These are phyloP conservation scores for Tricholoma saponaceum DNA, from an alignment of 768 basidiomycete species.

Conservation along the genomic window DNA sequence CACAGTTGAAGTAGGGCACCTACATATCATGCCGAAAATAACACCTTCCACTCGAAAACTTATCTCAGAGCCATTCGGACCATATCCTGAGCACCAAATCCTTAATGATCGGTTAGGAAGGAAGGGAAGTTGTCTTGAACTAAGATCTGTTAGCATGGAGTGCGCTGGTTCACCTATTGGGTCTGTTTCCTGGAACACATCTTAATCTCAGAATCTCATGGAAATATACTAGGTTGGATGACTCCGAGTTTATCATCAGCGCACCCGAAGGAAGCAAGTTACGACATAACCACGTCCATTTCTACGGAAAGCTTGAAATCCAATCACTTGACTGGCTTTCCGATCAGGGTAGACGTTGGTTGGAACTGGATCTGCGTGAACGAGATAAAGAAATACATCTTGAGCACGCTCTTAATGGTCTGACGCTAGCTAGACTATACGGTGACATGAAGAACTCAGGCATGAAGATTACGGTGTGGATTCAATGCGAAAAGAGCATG, in stretches of 20 bases:
- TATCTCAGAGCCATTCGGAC: slow-evolving; percentile 24
- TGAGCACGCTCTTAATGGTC: slow-evolving; percentile 14
- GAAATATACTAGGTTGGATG: slow-evolving; percentile 35
- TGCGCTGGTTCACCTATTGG: slow-evolving; percentile 14
- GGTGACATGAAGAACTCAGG: slow-evolving; percentile 15
- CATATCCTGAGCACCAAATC: slow-evolving; percentile 26
- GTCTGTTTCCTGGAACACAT: slow-evolving; percentile 8
- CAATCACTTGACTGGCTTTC: slow-evolving; percentile 46
- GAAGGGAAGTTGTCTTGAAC: slow-evolving; percentile 1
- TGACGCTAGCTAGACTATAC: slow-evolving; percentile 36
- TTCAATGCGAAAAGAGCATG: slow-evolving; percentile 38
- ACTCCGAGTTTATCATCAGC: slow-evolving; percentile 35
- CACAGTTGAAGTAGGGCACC: too few relatives aligned
- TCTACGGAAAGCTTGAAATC: slow-evolving; percentile 50
- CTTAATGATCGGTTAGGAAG: slow-evolving; percentile 16
- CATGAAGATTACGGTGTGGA: slow-evolving; percentile 32
- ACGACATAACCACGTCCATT: slow-evolving; percentile 31
- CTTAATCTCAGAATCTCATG: background rate
- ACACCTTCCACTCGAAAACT: slow-evolving; percentile 9
- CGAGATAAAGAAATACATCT: slow-evolving; percentile 29
- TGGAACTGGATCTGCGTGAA: slow-evolving; percentile 42
- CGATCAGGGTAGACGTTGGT: slow-evolving; percentile 30
- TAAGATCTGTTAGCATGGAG: slow-evolving; percentile 14
- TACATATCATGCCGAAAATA: background rate
- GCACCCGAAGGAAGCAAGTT: slow-evolving; percentile 21